Conservation (phyloP, 495 filamentous ascomycete genomes). For the Chaetomium fimeti region DNA sequence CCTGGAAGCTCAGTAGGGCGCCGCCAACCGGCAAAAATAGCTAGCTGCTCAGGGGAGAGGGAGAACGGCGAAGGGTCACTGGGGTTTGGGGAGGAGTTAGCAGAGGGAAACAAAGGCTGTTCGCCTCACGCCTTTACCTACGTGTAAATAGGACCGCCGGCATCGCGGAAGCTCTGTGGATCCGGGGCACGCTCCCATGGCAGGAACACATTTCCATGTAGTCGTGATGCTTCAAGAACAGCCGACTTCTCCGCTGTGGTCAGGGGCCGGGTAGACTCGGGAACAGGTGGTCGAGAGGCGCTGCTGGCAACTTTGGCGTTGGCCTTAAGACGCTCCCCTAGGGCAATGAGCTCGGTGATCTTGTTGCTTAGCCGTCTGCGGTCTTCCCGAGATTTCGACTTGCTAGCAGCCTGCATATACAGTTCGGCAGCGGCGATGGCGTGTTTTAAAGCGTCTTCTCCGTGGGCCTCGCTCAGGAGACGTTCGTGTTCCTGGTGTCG, state of each 20-base stretch:
- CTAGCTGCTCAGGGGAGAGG: conserved; percentile 67
- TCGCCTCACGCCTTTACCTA: conserved; percentile 16
- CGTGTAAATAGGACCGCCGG: conserved; percentile 37
- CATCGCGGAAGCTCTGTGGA: conserved; percentile 51
- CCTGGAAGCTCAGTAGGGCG: conserved; percentile 60
- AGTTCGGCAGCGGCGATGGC: conserved; percentile 73
- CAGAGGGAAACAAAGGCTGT: background rate
- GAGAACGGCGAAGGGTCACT: conserved; percentile 67
- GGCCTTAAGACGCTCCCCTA: conserved; percentile 72
- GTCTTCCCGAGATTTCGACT: conserved; percentile 53
- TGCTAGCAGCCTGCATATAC: conserved; percentile 69
- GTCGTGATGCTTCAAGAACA: conserved; percentile 68
- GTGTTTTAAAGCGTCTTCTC: conserved; percentile 66
- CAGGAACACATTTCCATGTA: conserved; percentile 78
- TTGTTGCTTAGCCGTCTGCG: conserved; percentile 60
- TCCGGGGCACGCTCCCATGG: conserved; percentile 69
- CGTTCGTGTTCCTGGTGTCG: conserved; percentile 60
- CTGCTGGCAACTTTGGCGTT: conserved; percentile 28
- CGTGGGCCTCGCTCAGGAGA: conserved; percentile 52
- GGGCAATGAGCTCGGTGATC: conserved; percentile 62
- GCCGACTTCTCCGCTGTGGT: conserved; percentile 75
- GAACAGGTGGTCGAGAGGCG: conserved; percentile 39
- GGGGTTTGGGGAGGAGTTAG: conserved; percentile 21
- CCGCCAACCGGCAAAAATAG: conserved; percentile 78
- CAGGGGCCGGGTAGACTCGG: conserved; percentile 61